Conservation (phyloP, 495 filamentous ascomycete species). For the Bryoglossum gracile region DNA sequence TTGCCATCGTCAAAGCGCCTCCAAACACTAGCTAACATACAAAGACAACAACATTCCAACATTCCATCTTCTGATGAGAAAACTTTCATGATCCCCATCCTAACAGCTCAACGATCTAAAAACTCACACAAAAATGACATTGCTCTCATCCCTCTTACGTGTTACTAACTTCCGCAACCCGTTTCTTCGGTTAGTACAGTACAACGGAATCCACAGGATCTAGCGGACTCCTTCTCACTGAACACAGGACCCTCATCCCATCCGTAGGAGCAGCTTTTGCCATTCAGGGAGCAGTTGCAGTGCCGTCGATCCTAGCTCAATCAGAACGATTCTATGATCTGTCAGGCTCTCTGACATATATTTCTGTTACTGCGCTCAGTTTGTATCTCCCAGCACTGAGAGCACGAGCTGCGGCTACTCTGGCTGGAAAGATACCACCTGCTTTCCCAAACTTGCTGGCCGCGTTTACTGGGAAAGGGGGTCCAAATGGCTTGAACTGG, state of each 20-base stretch:
- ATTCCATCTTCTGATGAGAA: too few relatives aligned
- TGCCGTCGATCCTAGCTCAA: conserved; percentile 50
- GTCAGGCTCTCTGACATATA: conserved; percentile 54
- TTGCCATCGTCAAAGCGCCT: too few relatives aligned
- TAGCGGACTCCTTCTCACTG: background rate
- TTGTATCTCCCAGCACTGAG: conserved; percentile 54
- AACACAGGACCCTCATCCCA: conserved; percentile 43
- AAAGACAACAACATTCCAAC: too few relatives aligned
- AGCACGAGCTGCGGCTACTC: conserved; percentile 34
- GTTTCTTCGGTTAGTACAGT: conserved; percentile 36
- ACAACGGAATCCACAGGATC: background rate
- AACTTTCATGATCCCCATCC: too few relatives aligned
- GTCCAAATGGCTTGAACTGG: conserved; percentile 45
- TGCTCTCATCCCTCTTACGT: conserved; percentile 44
- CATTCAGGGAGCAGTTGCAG: conserved; percentile 46
- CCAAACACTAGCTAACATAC: too few relatives aligned
- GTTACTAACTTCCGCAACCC: conserved; percentile 50
- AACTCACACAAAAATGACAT: conserved; percentile 31
- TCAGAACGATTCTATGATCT: conserved; percentile 59
- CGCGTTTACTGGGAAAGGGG: conserved; percentile 29
- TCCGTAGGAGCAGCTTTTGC: conserved; percentile 48
- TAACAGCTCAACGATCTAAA: too few relatives aligned
- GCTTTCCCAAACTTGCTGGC: conserved; percentile 40
- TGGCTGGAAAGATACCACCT: conserved; percentile 33
- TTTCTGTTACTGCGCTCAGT: conserved; percentile 47